Percentiles rank a stretch among this genome's conserved stretches.
Evolutionary conservation across 306 rosid genomes (phyloP).

Genomic region (Citrullus mucosospermus): DNA sequence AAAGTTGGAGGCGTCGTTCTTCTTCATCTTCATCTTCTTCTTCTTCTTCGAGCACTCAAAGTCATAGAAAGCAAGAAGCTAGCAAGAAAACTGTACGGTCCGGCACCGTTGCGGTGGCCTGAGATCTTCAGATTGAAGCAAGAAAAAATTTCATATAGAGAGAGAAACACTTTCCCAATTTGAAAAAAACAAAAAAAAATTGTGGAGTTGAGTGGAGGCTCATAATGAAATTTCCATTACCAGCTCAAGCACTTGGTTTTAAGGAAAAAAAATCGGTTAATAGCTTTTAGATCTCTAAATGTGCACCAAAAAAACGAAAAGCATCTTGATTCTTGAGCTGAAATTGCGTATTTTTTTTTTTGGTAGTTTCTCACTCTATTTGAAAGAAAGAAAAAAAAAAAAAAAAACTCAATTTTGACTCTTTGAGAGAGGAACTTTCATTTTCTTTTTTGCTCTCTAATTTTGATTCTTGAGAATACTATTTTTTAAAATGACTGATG

Average conservation of each 20-base stretch:
- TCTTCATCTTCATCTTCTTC: background rate
- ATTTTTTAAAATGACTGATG: too few species aligned
- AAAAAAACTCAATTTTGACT: background rate
- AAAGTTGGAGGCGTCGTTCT: slow-evolving; percentile 35
- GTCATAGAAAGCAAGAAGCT: slow-evolving; percentile 45
- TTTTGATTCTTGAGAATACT: background rate
- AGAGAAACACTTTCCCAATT: background rate
- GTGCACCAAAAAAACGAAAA: background rate
- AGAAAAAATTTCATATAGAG: background rate
- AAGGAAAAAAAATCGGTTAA: background rate
- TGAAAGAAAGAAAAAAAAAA: background rate
- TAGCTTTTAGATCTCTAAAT: background rate
- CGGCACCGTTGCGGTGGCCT: slow-evolving; percentile 68
- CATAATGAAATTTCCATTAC: background rate
- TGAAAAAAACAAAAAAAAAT: background rate
- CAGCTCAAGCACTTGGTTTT: background rate
- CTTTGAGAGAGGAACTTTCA: background rate
- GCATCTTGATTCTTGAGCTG: background rate
- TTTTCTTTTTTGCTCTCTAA: too few species aligned
- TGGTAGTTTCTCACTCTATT: background rate
- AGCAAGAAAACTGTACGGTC: slow-evolving; percentile 45
- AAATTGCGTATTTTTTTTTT: background rate
- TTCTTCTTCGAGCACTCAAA: slow-evolving; percentile 16
- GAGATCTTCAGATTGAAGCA: slow-evolving; percentile 3
- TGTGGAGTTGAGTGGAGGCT: background rate